phyloP scores from a whole-genome alignment of 1,139 yeast genomes.

The Eremothecium sinecaudum region DNA sequence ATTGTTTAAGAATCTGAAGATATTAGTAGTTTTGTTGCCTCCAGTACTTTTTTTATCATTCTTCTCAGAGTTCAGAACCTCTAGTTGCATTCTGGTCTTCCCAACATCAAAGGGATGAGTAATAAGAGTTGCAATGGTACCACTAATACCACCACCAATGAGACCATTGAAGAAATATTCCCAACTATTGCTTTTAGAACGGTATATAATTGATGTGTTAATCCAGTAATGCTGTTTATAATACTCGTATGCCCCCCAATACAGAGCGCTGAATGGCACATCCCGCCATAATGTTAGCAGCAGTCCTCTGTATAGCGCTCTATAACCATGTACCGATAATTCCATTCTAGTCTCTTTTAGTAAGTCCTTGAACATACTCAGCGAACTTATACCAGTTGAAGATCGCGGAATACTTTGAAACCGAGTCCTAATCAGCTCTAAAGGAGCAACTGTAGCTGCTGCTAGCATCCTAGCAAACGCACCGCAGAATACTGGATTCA shows the following conservation, averaged over 20 bases:
- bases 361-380: slow-evolving; percentile 38
- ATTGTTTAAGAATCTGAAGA: slow-evolving; percentile 55
- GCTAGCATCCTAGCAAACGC: slow-evolving; percentile 74
- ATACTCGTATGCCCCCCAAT: slow-evolving; percentile 81
- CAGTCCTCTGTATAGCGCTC: slow-evolving; percentile 72
- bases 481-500: slow-evolving; percentile 83
- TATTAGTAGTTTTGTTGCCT: slow-evolving; percentile 31
- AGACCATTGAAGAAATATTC: slow-evolving; percentile 65
- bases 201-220: background rate
- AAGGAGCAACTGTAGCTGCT: slow-evolving; percentile 78
- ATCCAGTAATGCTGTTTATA: slow-evolving; percentile 25
- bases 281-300: slow-evolving; percentile 91
- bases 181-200: slow-evolving; percentile 34
- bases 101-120: slow-evolving; percentile 98
- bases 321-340: slow-evolving; percentile 48
- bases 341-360: slow-evolving; percentile 49
- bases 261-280: slow-evolving; percentile 91
- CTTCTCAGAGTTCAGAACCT: slow-evolving; percentile 19
- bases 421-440: slow-evolving; percentile 80
- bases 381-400: slow-evolving; percentile 26
- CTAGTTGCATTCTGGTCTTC: slow-evolving; percentile 80
- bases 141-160: slow-evolving; percentile 75
- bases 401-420: slow-evolving; percentile 70
- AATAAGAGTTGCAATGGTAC: slow-evolving; percentile 70
- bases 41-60: slow-evolving; percentile 2